A percentile compares a stretch with the other conserved stretches of the same genome.
Conservation (phyloP, 1,284 basidiomycete genomes). For the Puccinia horiana region DNA sequence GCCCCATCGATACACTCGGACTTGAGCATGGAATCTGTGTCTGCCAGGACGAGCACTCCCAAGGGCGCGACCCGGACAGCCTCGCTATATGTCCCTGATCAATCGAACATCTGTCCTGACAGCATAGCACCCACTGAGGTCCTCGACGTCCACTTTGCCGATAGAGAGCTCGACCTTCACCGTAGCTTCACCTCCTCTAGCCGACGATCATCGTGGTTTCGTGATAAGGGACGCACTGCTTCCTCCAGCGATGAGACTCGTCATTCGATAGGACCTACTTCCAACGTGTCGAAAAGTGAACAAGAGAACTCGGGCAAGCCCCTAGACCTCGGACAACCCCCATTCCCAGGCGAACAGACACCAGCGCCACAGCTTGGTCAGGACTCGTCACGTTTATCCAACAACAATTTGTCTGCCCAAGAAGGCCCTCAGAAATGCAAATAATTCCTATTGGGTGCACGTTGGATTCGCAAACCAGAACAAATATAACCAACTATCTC, state of each 20-base stretch:
- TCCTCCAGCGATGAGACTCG: background rate
- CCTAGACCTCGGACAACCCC: background rate
- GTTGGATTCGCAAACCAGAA: too few relatives aligned
- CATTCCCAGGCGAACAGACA: background rate
- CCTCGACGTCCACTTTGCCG: background rate
- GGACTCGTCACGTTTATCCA: background rate
- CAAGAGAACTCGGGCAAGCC: background rate
- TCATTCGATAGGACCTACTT: background rate
- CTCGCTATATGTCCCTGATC: background rate
- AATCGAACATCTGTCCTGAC: background rate
- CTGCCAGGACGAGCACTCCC: background rate
- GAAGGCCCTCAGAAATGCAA: too few relatives aligned
- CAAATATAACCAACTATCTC: too few relatives aligned
- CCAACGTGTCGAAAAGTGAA: background rate
- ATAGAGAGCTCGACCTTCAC: background rate
- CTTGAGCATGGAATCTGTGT: background rate
- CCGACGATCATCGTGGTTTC: background rate
- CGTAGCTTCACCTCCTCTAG: background rate
- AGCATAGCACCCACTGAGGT: background rate
- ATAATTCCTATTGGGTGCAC: too few relatives aligned
- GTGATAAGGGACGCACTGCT: background rate
- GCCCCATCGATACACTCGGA: background rate
- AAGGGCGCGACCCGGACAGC: background rate
- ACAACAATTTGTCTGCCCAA: background rate
- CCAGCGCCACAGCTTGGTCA: background rate